Percentiles rank a stretch among this genome's conserved stretches.
phyloP scores from a whole-genome alignment of 179 eudicot genomes.

The Amaranthus tricolor region DNA sequence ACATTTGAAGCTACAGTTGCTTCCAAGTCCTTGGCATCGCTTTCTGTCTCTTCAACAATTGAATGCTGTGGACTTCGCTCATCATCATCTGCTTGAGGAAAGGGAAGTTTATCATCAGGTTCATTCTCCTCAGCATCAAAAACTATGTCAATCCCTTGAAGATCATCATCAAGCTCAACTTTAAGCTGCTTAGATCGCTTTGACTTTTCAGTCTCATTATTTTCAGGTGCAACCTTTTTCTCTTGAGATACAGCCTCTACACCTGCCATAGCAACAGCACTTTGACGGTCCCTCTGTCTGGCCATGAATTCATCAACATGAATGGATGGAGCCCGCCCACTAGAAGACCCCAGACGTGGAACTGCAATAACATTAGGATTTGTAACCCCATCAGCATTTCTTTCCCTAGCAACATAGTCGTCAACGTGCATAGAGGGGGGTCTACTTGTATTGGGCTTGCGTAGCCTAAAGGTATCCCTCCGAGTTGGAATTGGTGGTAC shows the following conservation, averaged over 20 bases:
- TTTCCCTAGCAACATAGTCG: conserved; percentile 95
- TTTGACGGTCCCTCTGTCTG: conserved; percentile 86
- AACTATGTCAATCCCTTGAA: conserved; percentile 89
- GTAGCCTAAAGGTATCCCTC: conserved; percentile 80
- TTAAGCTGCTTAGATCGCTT: conserved; percentile 61
- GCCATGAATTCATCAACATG: conserved; percentile 99
- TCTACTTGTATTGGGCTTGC: conserved; percentile 95
- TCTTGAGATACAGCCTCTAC: conserved; percentile 47
- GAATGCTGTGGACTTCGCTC: conserved; percentile 81
- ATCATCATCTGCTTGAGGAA: conserved; percentile 82
- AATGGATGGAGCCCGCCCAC: conserved; percentile 96
- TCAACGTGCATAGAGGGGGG: conserved; percentile 99
- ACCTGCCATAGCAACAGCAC: conserved; percentile 47
- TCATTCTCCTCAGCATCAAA: conserved; percentile 94
- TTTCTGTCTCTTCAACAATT: conserved; percentile 83
- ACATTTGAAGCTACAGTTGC: conserved; percentile 46
- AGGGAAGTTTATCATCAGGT: conserved; percentile 87
- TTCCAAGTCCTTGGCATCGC: conserved; percentile 60
- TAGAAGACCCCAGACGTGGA: conserved; percentile 72
- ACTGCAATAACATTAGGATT: conserved; percentile 87
- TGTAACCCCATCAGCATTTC: conserved; percentile 68
- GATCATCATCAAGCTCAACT: conserved; percentile 92
- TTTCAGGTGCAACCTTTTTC: conserved; percentile 43
- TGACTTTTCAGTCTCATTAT: conserved; percentile 42
- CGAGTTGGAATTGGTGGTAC: conserved; percentile 65